Evolutionary conservation across 2,329 filamentous ascomycete species (phyloP).

Genomic region (Colletotrichum endophyticum): DNA sequence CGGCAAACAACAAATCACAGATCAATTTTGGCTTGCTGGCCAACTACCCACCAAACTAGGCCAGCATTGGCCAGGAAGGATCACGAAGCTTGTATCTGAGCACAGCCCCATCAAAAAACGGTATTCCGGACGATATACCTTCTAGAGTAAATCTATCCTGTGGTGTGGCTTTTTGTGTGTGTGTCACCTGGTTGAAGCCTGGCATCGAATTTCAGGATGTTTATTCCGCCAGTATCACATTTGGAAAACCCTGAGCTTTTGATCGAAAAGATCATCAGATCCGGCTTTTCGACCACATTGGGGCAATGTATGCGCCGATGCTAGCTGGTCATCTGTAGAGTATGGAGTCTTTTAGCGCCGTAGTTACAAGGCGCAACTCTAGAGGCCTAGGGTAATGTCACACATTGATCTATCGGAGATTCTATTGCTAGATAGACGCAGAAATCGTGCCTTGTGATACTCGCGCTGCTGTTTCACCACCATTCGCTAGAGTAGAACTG

Average conservation of each 20-base stretch:
- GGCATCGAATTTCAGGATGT: not conserved
- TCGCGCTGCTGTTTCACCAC: not conserved
- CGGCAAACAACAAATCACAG: not conserved
- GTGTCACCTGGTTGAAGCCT: not conserved
- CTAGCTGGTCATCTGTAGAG: not conserved
- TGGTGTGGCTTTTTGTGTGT: not conserved
- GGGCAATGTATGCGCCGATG: not conserved
- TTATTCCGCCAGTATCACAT: not conserved
- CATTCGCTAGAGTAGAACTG: not conserved
- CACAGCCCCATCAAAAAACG: not conserved
- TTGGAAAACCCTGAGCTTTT: accelerated
- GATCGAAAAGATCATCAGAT: not conserved
- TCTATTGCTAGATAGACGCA: not conserved
- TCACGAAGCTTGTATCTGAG: accelerated
- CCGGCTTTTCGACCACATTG: not conserved
- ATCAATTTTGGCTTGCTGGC: not conserved
- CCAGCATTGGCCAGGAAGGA: not conserved
- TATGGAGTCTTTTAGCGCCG: not conserved
- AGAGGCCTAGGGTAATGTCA: not conserved
- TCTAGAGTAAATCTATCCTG: not conserved
- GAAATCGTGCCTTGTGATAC: accelerated
- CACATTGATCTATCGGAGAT: not conserved
- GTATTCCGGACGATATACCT: not conserved
- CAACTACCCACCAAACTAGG: not conserved
- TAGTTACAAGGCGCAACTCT: not conserved